Conservation (phyloP, 2,329 filamentous ascomycete species). For the Colletotrichum zoysiae region DNA sequence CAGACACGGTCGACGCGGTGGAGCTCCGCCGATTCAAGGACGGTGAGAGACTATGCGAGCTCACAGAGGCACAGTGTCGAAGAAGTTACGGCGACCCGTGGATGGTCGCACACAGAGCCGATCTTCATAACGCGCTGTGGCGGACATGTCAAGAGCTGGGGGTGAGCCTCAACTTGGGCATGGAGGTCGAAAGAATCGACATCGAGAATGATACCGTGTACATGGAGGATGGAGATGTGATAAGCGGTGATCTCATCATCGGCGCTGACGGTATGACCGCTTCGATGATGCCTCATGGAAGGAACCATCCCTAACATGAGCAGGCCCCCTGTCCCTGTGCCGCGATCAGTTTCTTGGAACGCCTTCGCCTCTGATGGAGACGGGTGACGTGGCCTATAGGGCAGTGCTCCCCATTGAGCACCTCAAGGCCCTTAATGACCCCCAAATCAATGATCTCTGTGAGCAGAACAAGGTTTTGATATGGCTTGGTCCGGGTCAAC, state of each 20-base stretch:
- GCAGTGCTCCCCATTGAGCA: constrained; percentile 7
- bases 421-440: constrained; percentile 24
- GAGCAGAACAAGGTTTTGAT: constrained; percentile 8
- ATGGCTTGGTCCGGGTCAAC: constrained; percentile 25
- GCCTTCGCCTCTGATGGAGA: constrained; percentile 21
- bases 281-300: accelerated
- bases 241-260: constrained; percentile 24
- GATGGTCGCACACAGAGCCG: constrained; percentile 32
- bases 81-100: constrained; percentile 24
- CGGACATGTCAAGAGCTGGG: constrained; percentile 17
- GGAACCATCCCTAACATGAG: background rate
- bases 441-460: constrained; percentile 13
- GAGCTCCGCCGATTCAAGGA: constrained; percentile 25
- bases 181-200: constrained; percentile 33
- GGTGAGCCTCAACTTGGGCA: constrained; percentile 20
- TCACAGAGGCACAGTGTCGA: constrained; percentile 4
- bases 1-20: background rate
- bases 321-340: constrained; percentile 30
- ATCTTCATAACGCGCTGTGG: constrained; percentile 30
- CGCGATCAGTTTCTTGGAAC: constrained; percentile 17
- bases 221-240: constrained; percentile 34
- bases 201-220: constrained; percentile 11
- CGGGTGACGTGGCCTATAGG: constrained; percentile 18
- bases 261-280: constrained; percentile 32
- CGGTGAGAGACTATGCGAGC: constrained; percentile 8